These are phyloP conservation scores for Posidonia australis DNA, from an alignment of 106 monocot species.

Conservation along the genomic window DNA sequence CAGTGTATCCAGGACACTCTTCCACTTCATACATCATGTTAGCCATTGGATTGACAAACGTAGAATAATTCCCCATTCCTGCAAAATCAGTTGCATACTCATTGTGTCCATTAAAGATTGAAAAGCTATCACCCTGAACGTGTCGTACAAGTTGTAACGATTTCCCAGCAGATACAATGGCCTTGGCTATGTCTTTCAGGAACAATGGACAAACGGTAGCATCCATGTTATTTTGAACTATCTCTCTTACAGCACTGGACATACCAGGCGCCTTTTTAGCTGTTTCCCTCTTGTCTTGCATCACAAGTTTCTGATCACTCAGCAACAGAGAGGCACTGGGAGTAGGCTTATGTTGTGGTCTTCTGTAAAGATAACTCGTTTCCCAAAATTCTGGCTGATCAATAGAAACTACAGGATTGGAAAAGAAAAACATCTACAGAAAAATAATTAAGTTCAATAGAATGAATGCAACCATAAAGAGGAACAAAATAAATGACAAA, in stretches of 20 bases:
- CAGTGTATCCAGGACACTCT: constrained; percentile 5
- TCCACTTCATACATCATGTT: background rate
- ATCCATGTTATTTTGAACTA: constrained; percentile 24
- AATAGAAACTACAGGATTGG: constrained; percentile 48
- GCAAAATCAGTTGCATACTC: background rate
- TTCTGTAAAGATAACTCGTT: constrained; percentile 64
- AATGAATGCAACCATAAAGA: constrained; percentile 1
- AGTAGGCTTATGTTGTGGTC: constrained; percentile 6
- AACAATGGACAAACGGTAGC: constrained; percentile 50
- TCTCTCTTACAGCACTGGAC: constrained; percentile 17
- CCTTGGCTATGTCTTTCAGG: constrained; percentile 50
- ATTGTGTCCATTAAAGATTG: constrained; percentile 5
- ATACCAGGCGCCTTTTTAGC: constrained; percentile 1
- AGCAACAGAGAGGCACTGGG: background rate
- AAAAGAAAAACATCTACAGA: constrained; percentile 78
- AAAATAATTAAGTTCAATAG: constrained; percentile 8
- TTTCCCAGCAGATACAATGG: constrained; percentile 95
- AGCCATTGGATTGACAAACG: background rate
- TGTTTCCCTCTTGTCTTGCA: constrained; percentile 12
- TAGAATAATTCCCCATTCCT: background rate
- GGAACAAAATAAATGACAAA: background rate
- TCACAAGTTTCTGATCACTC: constrained; percentile 4
- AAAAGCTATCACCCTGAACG: constrained; percentile 26
- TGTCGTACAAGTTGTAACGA: constrained; percentile 79
- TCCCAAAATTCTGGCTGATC: constrained; percentile 94